A percentile compares a stretch with the other conserved stretches of the same genome.
Conservation (phyloP, 805 yeast species). For the Brettanomyces bruxellensis region DNA sequence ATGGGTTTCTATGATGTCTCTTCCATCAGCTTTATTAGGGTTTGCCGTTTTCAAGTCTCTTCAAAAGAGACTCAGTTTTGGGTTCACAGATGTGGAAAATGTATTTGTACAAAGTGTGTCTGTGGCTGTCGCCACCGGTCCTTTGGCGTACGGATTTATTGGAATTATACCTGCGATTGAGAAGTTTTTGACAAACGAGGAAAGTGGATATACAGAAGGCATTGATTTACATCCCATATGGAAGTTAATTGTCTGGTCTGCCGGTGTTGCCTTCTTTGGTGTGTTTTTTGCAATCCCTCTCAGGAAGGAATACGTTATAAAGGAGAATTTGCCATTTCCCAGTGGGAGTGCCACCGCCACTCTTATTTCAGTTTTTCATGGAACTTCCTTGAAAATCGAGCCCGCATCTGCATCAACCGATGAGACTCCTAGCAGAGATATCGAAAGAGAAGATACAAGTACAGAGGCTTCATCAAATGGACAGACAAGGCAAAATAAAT, state of each 20-base stretch:
- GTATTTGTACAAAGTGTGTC: conserved; percentile 88
- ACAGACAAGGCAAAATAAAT: too few relatives aligned
- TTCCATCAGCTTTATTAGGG: conserved; percentile 86
- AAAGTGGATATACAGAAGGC: conserved; percentile 50
- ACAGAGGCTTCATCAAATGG: too few relatives aligned
- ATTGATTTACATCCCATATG: conserved; percentile 26
- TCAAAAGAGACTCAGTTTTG: conserved; percentile 26
- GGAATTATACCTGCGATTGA: conserved; percentile 96
- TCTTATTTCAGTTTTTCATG: conserved; percentile 77
- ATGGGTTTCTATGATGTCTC: conserved; percentile 98
- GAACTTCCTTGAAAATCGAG: conserved; percentile 39
- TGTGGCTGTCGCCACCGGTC: conserved; percentile 97
- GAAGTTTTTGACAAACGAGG: conserved; percentile 70
- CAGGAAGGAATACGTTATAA: conserved; percentile 77
- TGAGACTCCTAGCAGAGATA: too few relatives aligned
- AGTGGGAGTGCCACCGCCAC: conserved; percentile 96
- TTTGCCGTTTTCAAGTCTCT: conserved; percentile 69
- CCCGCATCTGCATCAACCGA: too few relatives aligned
- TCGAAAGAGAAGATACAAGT: too few relatives aligned
- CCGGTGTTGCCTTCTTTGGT: conserved; percentile 87
- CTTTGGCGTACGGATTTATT: conserved; percentile 87
- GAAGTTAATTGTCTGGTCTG: conserved; percentile 71
- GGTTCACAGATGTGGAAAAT: conserved; percentile 84
- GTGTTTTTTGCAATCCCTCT: conserved; percentile 91
- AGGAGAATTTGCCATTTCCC: conserved; percentile 84